These are phyloP conservation scores for Mitragyna speciosa DNA, from an alignment of 257 asterid genomes.

Conservation along the genomic window DNA sequence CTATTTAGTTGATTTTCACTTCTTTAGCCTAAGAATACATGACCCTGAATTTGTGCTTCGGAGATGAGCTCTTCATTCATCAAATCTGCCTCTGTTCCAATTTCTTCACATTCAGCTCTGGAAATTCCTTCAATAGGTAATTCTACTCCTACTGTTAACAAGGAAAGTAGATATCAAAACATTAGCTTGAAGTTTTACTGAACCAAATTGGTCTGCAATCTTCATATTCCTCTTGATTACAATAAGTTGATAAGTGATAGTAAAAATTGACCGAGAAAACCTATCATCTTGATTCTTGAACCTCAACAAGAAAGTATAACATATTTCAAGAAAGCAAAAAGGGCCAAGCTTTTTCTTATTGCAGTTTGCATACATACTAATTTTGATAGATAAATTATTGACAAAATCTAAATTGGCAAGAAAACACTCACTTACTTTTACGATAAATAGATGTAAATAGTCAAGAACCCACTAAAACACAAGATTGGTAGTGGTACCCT, in stretches of 20 bases:
- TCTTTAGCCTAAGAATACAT: neutral
- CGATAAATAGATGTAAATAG: neutral
- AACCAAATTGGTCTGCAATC: neutral
- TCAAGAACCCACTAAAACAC: neutral
- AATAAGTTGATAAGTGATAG: no score
- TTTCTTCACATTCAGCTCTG: no score
- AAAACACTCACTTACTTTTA: neutral
- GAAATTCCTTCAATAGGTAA: conserved; percentile 50
- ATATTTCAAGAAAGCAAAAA: neutral
- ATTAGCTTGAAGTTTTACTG: neutral
- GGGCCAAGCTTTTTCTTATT: neutral
- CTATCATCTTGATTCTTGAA: neutral
- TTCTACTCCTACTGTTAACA: conserved; percentile 64
- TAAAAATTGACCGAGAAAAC: neutral
- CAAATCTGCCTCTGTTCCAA: neutral
- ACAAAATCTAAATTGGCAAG: neutral
- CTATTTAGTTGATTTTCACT: neutral
- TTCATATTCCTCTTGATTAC: neutral
- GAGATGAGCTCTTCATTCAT: neutral
- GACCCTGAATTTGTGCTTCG: neutral
- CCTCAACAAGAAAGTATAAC: neutral
- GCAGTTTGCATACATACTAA: neutral
- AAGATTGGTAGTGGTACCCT: conserved; percentile 42
- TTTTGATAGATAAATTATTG: no score
- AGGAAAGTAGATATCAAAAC: neutral